A percentile compares a stretch with the other conserved stretches of the same genome.
Conservation (phyloP, 1,284 basidiomycete species). For the Trichosporon inkin region DNA sequence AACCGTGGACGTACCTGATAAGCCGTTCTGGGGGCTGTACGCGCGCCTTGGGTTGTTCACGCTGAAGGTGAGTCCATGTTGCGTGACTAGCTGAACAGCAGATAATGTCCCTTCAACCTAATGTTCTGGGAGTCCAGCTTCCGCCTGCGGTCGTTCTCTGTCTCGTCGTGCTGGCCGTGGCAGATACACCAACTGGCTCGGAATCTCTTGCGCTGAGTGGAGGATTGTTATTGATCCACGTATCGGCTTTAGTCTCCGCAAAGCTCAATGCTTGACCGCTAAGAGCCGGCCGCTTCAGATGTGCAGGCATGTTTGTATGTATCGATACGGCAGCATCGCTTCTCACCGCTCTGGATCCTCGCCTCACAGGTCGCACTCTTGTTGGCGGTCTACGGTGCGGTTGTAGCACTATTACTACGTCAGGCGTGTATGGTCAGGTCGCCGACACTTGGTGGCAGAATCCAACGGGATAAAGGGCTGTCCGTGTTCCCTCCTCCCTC, state of each 20-base stretch:
- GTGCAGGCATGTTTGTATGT: neutral
- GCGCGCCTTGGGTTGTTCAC: slow-evolving; percentile 14
- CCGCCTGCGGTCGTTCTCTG: slow-evolving; percentile 11
- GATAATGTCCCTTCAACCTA: slow-evolving; percentile 29
- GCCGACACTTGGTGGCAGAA: no score
- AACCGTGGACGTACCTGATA: neutral
- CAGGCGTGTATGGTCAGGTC: no score
- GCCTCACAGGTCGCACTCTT: no score
- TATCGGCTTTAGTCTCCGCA: neutral
- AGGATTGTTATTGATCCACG: neutral
- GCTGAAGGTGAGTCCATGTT: slow-evolving; percentile 18
- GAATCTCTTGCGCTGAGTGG: neutral
- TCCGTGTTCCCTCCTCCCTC: no score
- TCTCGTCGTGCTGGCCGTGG: slow-evolving; percentile 18
- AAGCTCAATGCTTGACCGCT: neutral
- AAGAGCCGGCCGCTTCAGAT: neutral
- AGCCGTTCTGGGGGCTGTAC: neutral
- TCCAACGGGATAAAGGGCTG: no score
- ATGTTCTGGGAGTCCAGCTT: slow-evolving; percentile 13
- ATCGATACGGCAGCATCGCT: neutral
- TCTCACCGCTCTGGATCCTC: no score
- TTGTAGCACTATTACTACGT: no score
- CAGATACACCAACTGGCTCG: slow-evolving; percentile 12
- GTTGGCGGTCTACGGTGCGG: no score
- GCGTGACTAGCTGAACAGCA: neutral